Conservation (phyloP, 768 basidiomycete genomes). For the Pisolithus albus region DNA sequence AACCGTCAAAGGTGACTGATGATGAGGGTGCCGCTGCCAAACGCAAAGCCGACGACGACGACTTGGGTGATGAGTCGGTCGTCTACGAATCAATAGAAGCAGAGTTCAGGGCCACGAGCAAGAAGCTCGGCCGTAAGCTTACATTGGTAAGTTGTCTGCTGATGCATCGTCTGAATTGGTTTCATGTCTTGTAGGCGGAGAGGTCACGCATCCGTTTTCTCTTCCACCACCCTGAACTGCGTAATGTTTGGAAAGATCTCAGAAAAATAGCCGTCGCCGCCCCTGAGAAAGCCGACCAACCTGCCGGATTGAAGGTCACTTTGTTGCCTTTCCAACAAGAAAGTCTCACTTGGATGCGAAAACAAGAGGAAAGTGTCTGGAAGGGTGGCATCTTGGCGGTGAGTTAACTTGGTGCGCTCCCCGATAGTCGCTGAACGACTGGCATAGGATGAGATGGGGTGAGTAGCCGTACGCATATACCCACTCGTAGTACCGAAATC, state of each 20-base stretch:
- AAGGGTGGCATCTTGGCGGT: slow-evolving; percentile 89
- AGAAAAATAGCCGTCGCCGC: slow-evolving; percentile 53
- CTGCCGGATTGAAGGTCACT: slow-evolving; percentile 72
- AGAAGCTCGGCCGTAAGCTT: slow-evolving; percentile 64
- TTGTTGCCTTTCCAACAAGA: slow-evolving; percentile 95
- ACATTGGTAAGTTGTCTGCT: slow-evolving; percentile 48
- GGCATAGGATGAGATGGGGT: slow-evolving; percentile 86
- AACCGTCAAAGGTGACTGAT: too few relatives aligned
- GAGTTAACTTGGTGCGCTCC: slow-evolving; percentile 22
- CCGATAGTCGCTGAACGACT: slow-evolving; percentile 5
- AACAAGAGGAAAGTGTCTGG: slow-evolving; percentile 87
- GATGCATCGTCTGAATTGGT: slow-evolving; percentile 5
- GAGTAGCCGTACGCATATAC: slow-evolving; percentile 20
- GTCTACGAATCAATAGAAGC: slow-evolving; percentile 17
- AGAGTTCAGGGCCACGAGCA: slow-evolving; percentile 34
- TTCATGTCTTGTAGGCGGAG: slow-evolving; percentile 50
- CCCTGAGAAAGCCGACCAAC: slow-evolving; percentile 72
- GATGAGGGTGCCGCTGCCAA: slow-evolving; percentile 12
- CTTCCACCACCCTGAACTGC: slow-evolving; percentile 73
- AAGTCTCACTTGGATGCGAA: slow-evolving; percentile 91
- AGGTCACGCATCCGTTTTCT: slow-evolving; percentile 56
- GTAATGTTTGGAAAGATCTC: slow-evolving; percentile 83
- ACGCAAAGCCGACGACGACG: not conserved
- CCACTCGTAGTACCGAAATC: slow-evolving; percentile 8
- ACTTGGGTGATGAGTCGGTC: slow-evolving; percentile 6